Evolutionary conservation across 768 basidiomycete genomes (phyloP), one percentile per base, ranked within the genome.

Genomic region (Rhodosporidiobolus sp.): DNA sequence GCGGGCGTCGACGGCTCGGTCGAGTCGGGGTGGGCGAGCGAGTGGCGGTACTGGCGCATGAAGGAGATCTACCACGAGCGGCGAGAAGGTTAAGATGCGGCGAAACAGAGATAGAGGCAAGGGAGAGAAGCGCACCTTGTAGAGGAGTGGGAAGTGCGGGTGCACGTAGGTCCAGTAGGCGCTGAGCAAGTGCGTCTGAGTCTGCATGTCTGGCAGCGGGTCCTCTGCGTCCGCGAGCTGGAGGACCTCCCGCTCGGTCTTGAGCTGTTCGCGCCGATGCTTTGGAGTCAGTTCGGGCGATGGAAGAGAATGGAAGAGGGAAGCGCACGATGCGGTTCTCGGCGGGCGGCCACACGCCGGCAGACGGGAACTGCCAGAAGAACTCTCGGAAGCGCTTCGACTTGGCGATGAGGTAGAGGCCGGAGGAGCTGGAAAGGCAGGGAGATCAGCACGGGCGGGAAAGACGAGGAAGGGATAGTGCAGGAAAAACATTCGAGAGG

Each of bases 301-400:
- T 55, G 28, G 63, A 45, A 54, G 35, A n/a, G n/a, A 56, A 34
- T 48, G 22, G 34, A 34, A 34, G 49, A 22, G 32, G 43, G 56
- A 0, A 43, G 60, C 70, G 32, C 28, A 67, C 66, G 26, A 70
- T 57, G 34, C 69, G 60, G 17, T 45, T 59, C 10, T 78, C 75
- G 5, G 74, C 89, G 86, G 87, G 87, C 0, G 92, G 92, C 92
- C 92, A 94, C 34, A 93, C 89, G n/a, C 92, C 85, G 5, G 91
- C 89, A 75, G 88, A 88, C 0, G 92, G 91, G 81, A 94, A 94
- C 38, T 88, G 67, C 76, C 78, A 79, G 69, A 78, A 79, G 60
- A 78, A 77, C 45, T 78, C 73, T 26, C 76, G 69, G 65, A 73
- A 78, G 46, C 77, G 59, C 54, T 58, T 58, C 20, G 63, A 67